Percentiles rank a stretch among this genome's conserved stretches.
Evolutionary conservation across 2,329 filamentous ascomycete genomes (phyloP).

Genomic region (Sporothrix humicola): DNA sequence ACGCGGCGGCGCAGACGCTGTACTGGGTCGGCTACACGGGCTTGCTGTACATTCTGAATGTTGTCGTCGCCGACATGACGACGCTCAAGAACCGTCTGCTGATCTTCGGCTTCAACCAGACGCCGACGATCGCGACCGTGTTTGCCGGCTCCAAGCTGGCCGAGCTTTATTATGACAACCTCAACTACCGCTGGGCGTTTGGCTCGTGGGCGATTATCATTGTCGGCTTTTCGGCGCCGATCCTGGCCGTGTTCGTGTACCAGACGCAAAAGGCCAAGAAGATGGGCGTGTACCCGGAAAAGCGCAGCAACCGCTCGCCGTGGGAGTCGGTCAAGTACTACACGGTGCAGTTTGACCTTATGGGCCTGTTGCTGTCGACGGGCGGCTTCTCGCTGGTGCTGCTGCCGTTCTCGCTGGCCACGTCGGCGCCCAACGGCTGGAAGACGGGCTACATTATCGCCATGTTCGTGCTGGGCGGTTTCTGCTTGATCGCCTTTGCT

Average conservation of each 20-base stretch:
- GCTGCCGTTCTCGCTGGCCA: slow-evolving; percentile 67
- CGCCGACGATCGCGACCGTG: slow-evolving; percentile 69
- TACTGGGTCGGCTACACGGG: slow-evolving; percentile 63
- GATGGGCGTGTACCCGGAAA: slow-evolving; percentile 54
- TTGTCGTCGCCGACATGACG: slow-evolving; percentile 72
- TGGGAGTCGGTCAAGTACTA: slow-evolving; percentile 59
- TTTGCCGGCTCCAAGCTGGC: slow-evolving; percentile 65
- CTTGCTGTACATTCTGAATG: slow-evolving; percentile 50
- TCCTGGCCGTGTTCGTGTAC: slow-evolving; percentile 60
- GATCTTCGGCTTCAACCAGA: slow-evolving; percentile 66
- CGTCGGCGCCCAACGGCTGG: slow-evolving; percentile 51
- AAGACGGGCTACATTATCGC: slow-evolving; percentile 50
- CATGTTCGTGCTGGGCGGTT: slow-evolving; percentile 48
- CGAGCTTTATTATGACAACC: slow-evolving; percentile 55
- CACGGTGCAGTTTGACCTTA: slow-evolving; percentile 64
- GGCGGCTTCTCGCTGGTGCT: slow-evolving; percentile 67
- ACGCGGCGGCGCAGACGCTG: slow-evolving; percentile 69
- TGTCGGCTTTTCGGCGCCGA: slow-evolving; percentile 63
- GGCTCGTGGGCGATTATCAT: slow-evolving; percentile 69
- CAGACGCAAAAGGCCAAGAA: slow-evolving; percentile 66
- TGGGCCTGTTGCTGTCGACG: slow-evolving; percentile 68
- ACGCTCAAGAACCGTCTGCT: slow-evolving; percentile 68
- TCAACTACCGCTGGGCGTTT: slow-evolving; percentile 71
- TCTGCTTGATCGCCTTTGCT: slow-evolving; percentile 48
- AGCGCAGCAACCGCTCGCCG: slow-evolving; percentile 51